Evolutionary conservation across 371 early-diverging fungal genomes (phyloP).

Genomic region (Homolaphlyctis polyrhiza): DNA sequence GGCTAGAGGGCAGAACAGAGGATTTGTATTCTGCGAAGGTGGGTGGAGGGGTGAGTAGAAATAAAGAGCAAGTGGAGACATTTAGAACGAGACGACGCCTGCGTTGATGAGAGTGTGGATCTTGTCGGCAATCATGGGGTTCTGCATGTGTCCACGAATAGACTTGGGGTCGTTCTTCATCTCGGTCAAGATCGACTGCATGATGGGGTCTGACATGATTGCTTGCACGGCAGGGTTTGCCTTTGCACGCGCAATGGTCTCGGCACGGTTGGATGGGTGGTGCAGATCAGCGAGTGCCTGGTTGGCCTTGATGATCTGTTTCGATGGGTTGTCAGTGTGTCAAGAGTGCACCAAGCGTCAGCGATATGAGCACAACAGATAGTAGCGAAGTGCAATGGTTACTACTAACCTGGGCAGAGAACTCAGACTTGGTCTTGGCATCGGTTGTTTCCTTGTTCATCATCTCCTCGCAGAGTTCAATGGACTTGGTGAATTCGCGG

Average conservation of each 20-base stretch:
- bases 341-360: conserved; percentile 3
- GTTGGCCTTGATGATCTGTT: conserved; percentile 65
- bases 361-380: background rate
- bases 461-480: conserved; percentile 80
- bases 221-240: conserved; percentile 88
- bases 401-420: conserved; percentile 4
- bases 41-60: too few species aligned
- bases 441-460: conserved; percentile 74
- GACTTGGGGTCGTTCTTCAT: conserved; percentile 95
- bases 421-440: conserved; percentile 64
- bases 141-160: conserved; percentile 83
- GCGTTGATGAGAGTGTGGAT: conserved; percentile 89
- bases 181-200: conserved; percentile 94
- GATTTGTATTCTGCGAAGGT: too few species aligned
- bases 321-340: background rate
- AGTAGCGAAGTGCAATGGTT: background rate
- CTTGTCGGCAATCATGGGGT: conserved; percentile 90
- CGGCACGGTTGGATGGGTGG: conserved; percentile 55
- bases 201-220: conserved; percentile 88
- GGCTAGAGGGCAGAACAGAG: too few species aligned
- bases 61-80: too few species aligned
- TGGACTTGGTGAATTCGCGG: conserved; percentile 78
- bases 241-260: conserved; percentile 77
- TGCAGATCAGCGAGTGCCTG: conserved; percentile 64
- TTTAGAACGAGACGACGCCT: conserved; percentile 58